phyloP scores from a whole-genome alignment of 2,329 filamentous ascomycete genomes.

The Microdochium bolleyi region DNA sequence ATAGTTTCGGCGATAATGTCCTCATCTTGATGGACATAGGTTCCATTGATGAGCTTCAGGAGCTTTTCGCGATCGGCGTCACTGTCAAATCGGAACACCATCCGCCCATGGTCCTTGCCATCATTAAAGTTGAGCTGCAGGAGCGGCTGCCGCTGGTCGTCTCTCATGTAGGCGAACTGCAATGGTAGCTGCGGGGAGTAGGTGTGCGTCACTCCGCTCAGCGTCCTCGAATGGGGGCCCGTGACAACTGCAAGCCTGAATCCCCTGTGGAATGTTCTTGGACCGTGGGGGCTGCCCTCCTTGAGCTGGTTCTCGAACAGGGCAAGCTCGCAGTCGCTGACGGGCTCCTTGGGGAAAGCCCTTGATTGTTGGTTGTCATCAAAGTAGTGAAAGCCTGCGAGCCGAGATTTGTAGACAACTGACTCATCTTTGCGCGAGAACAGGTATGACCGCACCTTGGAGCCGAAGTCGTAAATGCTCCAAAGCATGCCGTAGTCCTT shows the following conservation, averaged over 20 bases:
- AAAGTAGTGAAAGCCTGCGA: slow-evolving; percentile 74
- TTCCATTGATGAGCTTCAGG: slow-evolving; percentile 66
- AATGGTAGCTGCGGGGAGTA: slow-evolving; percentile 60
- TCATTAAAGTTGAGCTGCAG: slow-evolving; percentile 65
- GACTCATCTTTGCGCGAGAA: slow-evolving; percentile 62
- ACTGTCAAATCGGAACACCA: slow-evolving; percentile 72
- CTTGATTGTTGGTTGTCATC: slow-evolving; percentile 62
- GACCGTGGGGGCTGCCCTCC: slow-evolving; percentile 64
- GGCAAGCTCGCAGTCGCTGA: slow-evolving; percentile 62
- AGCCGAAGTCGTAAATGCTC: slow-evolving; percentile 79
- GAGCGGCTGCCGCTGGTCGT: slow-evolving; percentile 61
- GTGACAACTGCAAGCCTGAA: slow-evolving; percentile 75
- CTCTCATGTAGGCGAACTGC: slow-evolving; percentile 69
- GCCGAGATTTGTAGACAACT: slow-evolving; percentile 57
- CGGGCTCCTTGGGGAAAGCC: slow-evolving; percentile 67
- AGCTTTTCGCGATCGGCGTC: slow-evolving; percentile 62
- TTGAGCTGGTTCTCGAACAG: slow-evolving; percentile 66
- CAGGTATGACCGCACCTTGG: slow-evolving; percentile 65
- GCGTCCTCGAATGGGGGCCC: slow-evolving; percentile 65
- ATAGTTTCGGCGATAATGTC: slow-evolving; percentile 62
- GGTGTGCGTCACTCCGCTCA: slow-evolving; percentile 68
- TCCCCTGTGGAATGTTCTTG: slow-evolving; percentile 66
- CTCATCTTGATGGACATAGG: slow-evolving; percentile 60
- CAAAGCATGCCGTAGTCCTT: slow-evolving; percentile 73
- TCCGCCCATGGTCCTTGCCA: slow-evolving; percentile 56